Conservation (phyloP, 164 flowering plant species). For the Brasenia schreberi region DNA sequence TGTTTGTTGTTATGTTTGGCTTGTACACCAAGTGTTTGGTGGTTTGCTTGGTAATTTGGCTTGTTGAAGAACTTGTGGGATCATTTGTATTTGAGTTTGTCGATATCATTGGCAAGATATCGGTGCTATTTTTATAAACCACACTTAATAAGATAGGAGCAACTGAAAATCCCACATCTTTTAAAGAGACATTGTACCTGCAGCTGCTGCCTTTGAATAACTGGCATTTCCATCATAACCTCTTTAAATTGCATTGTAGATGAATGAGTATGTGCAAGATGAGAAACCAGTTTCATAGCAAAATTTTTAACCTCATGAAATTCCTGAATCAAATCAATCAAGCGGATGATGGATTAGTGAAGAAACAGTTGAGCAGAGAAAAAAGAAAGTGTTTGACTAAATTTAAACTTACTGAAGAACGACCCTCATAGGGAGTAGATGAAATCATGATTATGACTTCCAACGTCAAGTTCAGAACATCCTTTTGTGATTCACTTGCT, state of each 20-base stretch:
- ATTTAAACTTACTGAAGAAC: slow-evolving; percentile 32
- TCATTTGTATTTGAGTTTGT: too few species aligned
- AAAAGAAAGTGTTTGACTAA: neutral
- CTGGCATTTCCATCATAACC: slow-evolving; percentile 63
- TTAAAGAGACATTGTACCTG: too few species aligned
- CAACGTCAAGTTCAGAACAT: slow-evolving; percentile 49
- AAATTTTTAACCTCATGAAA: slow-evolving; percentile 41
- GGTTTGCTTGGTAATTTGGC: too few species aligned
- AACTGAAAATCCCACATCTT: too few species aligned
- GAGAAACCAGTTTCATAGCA: slow-evolving; percentile 63
- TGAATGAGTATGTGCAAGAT: slow-evolving; percentile 76
- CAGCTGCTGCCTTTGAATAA: slow-evolving; percentile 50
- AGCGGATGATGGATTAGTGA: slow-evolving; percentile 1
- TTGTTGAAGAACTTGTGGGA: too few species aligned
- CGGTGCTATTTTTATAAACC: too few species aligned
- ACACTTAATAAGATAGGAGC: too few species aligned
- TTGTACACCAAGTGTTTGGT: too few species aligned
- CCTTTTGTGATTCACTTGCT: slow-evolving; percentile 38
- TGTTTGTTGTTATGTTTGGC: too few species aligned
- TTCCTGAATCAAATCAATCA: slow-evolving; percentile 34
- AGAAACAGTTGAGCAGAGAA: neutral
- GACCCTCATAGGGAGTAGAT: slow-evolving; percentile 27
- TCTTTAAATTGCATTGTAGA: slow-evolving; percentile 64
- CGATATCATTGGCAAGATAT: too few species aligned
- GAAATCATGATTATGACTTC: slow-evolving; percentile 59